Evolutionary conservation across 305 asterid species (phyloP).

Genomic region (Ruellia speciosa): DNA sequence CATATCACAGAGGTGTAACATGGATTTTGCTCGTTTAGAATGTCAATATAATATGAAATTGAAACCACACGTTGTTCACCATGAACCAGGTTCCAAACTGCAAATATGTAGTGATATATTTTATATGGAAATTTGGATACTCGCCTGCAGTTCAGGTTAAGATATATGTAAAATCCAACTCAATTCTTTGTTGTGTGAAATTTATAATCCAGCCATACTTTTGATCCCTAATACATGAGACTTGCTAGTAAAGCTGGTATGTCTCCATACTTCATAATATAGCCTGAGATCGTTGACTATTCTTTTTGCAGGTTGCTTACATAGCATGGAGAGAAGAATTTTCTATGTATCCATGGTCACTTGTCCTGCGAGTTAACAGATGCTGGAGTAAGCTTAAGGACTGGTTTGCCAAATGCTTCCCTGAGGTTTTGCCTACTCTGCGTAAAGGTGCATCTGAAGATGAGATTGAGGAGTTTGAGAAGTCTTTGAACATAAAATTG

Average conservation of each 20-base stretch:
- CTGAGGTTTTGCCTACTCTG: conserved; percentile 65
- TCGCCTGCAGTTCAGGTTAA: too few species aligned
- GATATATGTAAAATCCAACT: not conserved
- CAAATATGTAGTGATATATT: too few species aligned
- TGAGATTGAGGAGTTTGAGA: conserved; percentile 53
- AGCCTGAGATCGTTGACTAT: conserved; percentile 16
- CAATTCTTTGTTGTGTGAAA: conserved; percentile 1
- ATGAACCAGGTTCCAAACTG: too few species aligned
- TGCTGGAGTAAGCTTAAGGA: conserved; percentile 63
- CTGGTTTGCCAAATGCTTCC: conserved; percentile 61
- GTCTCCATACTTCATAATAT: too few species aligned
- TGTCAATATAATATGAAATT: not conserved
- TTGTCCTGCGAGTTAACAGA: conserved; percentile 57
- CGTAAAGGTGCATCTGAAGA: conserved; percentile 76
- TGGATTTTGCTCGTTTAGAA: not conserved
- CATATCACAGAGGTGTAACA: too few species aligned
- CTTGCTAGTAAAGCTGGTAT: not conserved
- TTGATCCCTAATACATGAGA: not conserved
- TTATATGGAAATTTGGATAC: too few species aligned
- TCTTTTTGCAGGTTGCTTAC: conserved; percentile 55
- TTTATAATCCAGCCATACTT: not conserved
- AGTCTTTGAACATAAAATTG: conserved; percentile 49
- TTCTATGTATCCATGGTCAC: conserved; percentile 74
- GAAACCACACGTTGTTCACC: not conserved
- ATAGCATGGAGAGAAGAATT: conserved; percentile 65